Evolutionary conservation across 225 moss, liverwort and hornwort species (phyloP).

Genomic region (Lunularia cruciata): DNA sequence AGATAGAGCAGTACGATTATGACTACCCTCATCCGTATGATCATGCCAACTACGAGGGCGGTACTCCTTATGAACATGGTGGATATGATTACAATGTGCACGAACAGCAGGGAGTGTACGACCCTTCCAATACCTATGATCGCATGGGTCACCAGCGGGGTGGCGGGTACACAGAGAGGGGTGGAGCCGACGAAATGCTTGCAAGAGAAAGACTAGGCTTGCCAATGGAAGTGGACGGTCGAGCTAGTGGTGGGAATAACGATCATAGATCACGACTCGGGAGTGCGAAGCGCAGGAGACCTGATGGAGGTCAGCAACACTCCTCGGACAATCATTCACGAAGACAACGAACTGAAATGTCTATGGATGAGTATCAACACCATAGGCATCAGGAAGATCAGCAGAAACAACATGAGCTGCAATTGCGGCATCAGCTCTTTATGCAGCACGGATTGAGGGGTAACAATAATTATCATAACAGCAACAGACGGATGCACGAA

Average conservation of each 20-base stretch:
- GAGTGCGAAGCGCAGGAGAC: constrained; percentile 39
- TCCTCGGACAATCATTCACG: constrained; percentile 39
- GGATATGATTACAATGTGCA: constrained; percentile 48
- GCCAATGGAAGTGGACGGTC: constrained; percentile 41
- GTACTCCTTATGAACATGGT: constrained; percentile 43
- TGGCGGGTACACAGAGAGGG: constrained; percentile 37
- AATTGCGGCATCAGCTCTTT: constrained; percentile 57
- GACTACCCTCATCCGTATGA: constrained; percentile 44
- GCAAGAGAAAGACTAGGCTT: constrained; percentile 44
- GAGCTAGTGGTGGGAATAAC: constrained; percentile 36
- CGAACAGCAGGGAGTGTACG: constrained; percentile 47
- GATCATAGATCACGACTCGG: constrained; percentile 38
- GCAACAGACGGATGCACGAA: constrained; percentile 38
- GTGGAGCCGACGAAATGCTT: constrained; percentile 33
- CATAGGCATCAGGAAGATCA: constrained; percentile 54
- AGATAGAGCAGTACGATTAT: constrained; percentile 51
- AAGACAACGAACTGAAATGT: constrained; percentile 48
- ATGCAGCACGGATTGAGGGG: constrained; percentile 53
- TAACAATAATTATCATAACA: constrained; percentile 29
- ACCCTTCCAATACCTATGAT: constrained; percentile 41
- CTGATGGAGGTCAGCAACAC: constrained; percentile 46
- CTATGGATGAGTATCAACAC: constrained; percentile 44
- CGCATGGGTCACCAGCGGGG: constrained; percentile 32
- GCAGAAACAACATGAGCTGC: constrained; percentile 58
- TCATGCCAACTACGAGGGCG: constrained; percentile 37